Conservation (phyloP, 306 rosid genomes). For the Fagus crenata region DNA sequence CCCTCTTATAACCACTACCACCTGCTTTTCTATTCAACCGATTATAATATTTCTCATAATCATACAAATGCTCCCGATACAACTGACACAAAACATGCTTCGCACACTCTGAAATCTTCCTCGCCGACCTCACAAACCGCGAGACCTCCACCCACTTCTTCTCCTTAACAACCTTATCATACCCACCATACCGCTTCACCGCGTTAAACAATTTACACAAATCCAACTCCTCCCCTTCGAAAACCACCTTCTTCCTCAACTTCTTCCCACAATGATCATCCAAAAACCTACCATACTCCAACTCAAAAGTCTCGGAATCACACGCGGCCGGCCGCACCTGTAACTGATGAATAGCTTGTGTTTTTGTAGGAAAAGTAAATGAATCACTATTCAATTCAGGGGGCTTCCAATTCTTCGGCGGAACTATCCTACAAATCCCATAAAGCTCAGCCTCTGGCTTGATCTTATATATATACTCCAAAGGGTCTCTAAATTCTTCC, state of each 20-base stretch:
- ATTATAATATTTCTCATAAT: conserved; percentile 63
- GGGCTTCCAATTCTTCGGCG: conserved; percentile 83
- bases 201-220: conserved; percentile 82
- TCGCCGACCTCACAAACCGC: conserved; percentile 51
- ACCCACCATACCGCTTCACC: conserved; percentile 83
- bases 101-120: conserved; percentile 71
- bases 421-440: conserved; percentile 95
- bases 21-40: conserved; percentile 44
- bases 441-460: conserved; percentile 83
- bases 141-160: conserved; percentile 95
- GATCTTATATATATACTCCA: conserved; percentile 77
- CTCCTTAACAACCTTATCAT: conserved; percentile 64
- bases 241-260: conserved; percentile 68
- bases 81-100: conserved; percentile 84
- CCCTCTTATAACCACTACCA: conserved; percentile 46
- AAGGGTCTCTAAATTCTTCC: conserved; percentile 88
- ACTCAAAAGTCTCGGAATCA: conserved; percentile 77
- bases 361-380: conserved; percentile 81
- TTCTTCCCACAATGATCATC: conserved; percentile 59
- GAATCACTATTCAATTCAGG: conserved; percentile 73
- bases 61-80: conserved; percentile 79
- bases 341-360: conserved; percentile 85
- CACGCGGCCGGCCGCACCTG: conserved; percentile 81
- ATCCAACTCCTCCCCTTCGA: conserved; percentile 86
- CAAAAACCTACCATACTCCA: conserved; percentile 87